Base-by-base conservation (phyloP, 371 early-diverging fungal genomes). In the Dichotomocladium elegans region DNA sequence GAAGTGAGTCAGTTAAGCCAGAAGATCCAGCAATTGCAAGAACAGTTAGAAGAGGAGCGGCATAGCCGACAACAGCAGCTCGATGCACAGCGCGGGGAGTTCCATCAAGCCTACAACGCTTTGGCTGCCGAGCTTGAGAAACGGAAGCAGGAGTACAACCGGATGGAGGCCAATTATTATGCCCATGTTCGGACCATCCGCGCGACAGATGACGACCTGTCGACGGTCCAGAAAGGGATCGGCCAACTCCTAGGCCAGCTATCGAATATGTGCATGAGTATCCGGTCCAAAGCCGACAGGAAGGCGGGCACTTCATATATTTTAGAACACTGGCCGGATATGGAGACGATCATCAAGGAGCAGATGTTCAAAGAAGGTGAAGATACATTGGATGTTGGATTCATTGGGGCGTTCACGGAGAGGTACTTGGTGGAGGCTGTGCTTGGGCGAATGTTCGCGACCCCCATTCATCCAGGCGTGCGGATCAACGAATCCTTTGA, bases 91-190 rank as follows among this genome's bases (percentile, higher is more conserved):
- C 49, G 11, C 4, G 25, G 21, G 8, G 49, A 34, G 25, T 34
- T 24, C 26, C 22, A 48, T 25, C 49, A 34, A 37, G n/a, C n/a
- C n/a, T n/a, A n/a, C n/a, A 37, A 37, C 4, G 22, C 15, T 22
- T 12, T 48, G 2, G 3, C 15, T 15, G 29, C 11, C 19, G 49
- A 48, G 10, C 21, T 48, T 4, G 49, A 34, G 0, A 48, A 48
- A 21, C 31, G 14, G 34, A 53, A 61, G 6, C 29, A 51, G 27
- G 70, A 70, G n/a, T 68, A 69, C 41, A 43, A 55, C 11, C 53
- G 61, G 10, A 70, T 76, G 68, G 72, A 72, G 47, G 55, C 57
- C 42, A 63, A 68, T 40, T 76, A 68, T 55, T 63, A 64, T 25
- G 58, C 66, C 3, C 66, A 72, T 55, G 49, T 72, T 15, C 59